phyloP scores from a whole-genome alignment of 805 yeast species.

The Sugiyamaella qingdaonensis region DNA sequence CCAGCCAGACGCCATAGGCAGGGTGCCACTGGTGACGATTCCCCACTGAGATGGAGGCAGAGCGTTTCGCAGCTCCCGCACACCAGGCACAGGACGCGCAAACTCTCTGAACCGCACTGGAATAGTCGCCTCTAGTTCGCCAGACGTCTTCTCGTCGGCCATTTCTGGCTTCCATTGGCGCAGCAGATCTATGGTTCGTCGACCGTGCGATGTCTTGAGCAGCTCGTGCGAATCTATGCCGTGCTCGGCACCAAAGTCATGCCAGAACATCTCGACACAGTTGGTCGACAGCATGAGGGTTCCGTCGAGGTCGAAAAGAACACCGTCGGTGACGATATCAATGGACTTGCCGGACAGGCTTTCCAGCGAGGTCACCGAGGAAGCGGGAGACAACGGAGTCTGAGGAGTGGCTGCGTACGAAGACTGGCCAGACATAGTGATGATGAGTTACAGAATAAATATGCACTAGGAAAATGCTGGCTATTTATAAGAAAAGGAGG shows the following conservation, averaged over 20 bases:
- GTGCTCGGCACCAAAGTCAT: conserved; percentile 63
- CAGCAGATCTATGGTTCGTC: conserved; percentile 76
- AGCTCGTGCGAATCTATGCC: conserved; percentile 66
- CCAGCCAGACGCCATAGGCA: conserved; percentile 75
- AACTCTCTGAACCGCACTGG: conserved; percentile 67
- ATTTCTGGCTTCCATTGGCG: conserved; percentile 70
- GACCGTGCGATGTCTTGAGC: conserved; percentile 73
- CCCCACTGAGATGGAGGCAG: conserved; percentile 60
- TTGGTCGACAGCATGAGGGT: conserved; percentile 79
- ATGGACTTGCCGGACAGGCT: conserved; percentile 1
- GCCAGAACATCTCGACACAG: conserved; percentile 82
- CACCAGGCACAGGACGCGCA: conserved; percentile 75
- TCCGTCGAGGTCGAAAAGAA: conserved; percentile 82
- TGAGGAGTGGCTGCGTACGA: not conserved
- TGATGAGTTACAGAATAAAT: not conserved
- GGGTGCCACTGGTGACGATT: conserved; percentile 81
- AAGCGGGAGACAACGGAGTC: conserved; percentile 7
- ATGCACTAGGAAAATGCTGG: not conserved
- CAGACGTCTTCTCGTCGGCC: conserved; percentile 61
- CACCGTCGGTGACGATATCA: conserved; percentile 38
- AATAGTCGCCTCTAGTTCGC: conserved; percentile 63
- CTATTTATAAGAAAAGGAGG: not conserved
- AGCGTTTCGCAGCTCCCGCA: conserved; percentile 46
- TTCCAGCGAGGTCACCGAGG: conserved; percentile 3
- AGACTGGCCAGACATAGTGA: conserved; percentile 8